A percentile compares a stretch with the other conserved stretches of the same genome.
Conservation (phyloP, 2,329 filamentous ascomycete genomes). For the Fonsecaea pedrosoi region DNA sequence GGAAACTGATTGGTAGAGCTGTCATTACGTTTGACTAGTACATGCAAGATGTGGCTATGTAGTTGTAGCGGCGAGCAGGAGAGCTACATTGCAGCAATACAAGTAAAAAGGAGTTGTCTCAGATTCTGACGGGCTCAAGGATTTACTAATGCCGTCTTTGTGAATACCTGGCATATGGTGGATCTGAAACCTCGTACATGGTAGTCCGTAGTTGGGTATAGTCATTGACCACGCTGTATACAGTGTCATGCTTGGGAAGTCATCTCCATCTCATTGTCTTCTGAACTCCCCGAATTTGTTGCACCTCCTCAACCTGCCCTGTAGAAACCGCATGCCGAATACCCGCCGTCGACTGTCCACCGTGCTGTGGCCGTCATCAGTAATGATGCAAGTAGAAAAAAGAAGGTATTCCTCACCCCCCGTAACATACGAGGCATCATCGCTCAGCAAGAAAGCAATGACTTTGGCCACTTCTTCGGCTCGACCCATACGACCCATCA, state of each 20-base stretch:
- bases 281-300: too few relatives aligned
- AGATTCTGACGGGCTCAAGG: too few relatives aligned
- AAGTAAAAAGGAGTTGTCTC: too few relatives aligned
- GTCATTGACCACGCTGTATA: too few relatives aligned
- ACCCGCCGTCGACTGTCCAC: conserved; percentile 31
- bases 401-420: conserved; percentile 42
- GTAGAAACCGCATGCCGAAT: conserved; percentile 30
- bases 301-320: conserved; percentile 15
- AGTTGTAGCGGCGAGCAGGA: too few relatives aligned
- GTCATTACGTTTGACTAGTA: conserved; percentile 23
- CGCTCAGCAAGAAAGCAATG: conserved; percentile 56
- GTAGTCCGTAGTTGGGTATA: too few relatives aligned
- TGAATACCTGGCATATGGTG: too few relatives aligned
- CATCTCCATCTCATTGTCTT: too few relatives aligned
- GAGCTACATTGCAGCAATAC: too few relatives aligned
- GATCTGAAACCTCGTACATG: too few relatives aligned
- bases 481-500: conserved; percentile 31
- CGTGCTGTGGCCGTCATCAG: conserved; percentile 17
- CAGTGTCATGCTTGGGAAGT: not conserved
- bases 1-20: conserved; percentile 29
- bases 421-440: conserved; percentile 56
- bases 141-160: too few relatives aligned
- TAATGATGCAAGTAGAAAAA: not conserved
- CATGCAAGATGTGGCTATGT: too few relatives aligned
- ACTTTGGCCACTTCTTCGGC: conserved; percentile 50